Evolutionary conservation across 805 yeast genomes (phyloP), one percentile per base, ranked within the genome.

Genomic region (Pichia sporocuriosa): DNA sequence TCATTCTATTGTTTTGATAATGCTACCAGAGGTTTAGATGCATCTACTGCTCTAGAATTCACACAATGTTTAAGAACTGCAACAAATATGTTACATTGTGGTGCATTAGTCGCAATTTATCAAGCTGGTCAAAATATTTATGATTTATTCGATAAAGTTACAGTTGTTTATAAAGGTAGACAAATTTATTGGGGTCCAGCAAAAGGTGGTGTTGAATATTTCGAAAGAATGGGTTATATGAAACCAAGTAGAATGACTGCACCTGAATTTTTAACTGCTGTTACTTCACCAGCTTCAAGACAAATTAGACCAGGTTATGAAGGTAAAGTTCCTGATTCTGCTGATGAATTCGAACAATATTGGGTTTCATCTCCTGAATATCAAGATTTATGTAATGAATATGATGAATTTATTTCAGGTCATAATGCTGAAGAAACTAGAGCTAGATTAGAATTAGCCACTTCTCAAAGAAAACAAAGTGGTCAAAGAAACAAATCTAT

Each of bases 11-110:
- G 81, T 50, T 78, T 80, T 72, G 84, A 78, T 65, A 79, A 78
- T 52, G 79, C 84, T 21, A 79, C 84, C 15, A 70, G 84, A 63
- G 84, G 84, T 61, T 67, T 78, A 50, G 84, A 78, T 62, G 75
- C 84, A n/a, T 78, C 84, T 9, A 78, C 84, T 23, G 84, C 84
- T 17, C 67, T 79, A 45, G 84, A 78, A 59, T 78, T 74, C 49
- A 70, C 77, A 24, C 73, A 76, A 55, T 77, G 81, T 38, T 66
- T 79, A 42, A 74, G 78, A 63, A 68, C 79, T n/a, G 73, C 79
- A 5, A 77, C 84, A 6, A 74, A 77, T 47, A 61, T 79, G 63
- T 62, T 73, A 52, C 70, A 72, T 42, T 68, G 73, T 32, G 69
- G 81, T 23, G 79, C 82, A 8, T 61, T 79, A 46, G 77, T 79